A percentile compares a stretch with the other conserved stretches of the same genome.
phyloP scores from a whole-genome alignment of 2,329 filamentous ascomycete species.

The Hypoxylon sp. region DNA sequence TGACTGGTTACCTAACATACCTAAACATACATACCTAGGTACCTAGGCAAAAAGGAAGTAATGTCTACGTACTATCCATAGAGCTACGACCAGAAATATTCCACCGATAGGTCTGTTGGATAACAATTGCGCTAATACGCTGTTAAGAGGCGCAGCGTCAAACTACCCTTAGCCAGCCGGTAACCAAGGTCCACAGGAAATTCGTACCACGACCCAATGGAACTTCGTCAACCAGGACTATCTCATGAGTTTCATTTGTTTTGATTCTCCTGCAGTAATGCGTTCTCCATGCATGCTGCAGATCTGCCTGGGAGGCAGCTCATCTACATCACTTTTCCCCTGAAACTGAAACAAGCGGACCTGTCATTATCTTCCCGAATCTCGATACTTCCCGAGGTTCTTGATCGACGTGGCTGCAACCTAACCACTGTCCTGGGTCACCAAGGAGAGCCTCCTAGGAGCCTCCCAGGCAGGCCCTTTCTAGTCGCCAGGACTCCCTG shows the following conservation, averaged over 20 bases:
- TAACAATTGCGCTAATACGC: constrained; percentile 15
- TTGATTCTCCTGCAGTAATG: constrained; percentile 26
- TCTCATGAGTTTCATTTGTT: constrained; percentile 19
- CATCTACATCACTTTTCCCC: constrained; percentile 12
- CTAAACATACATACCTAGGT: not conserved
- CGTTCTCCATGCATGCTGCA: constrained; percentile 34
- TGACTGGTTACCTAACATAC: no score
- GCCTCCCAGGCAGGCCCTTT: constrained; percentile 3
- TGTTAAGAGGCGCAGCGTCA: constrained; percentile 27
- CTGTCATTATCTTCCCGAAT: constrained; percentile 30
- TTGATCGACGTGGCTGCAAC: constrained; percentile 52
- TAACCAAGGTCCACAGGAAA: not conserved
- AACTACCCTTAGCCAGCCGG: constrained; percentile 10
- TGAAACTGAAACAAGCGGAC: constrained; percentile 23
- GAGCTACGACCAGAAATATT: constrained; percentile 1
- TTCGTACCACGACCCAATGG: constrained; percentile 45
- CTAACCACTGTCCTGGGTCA: constrained; percentile 47
- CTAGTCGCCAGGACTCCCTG: constrained; percentile 7
- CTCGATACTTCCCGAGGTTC: constrained; percentile 33
- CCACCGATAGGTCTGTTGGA: constrained; percentile 12
- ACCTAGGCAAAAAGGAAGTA: constrained; percentile 6
- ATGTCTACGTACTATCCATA: constrained; percentile 7
- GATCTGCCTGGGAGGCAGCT: constrained; percentile 24
- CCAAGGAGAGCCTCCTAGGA: constrained; percentile 16
- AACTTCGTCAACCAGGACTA: constrained; percentile 9